Percentiles rank a stretch among this genome's conserved stretches.
phyloP scores from a whole-genome alignment of 768 basidiomycete species.

The Cystofilobasidium ferigula region DNA sequence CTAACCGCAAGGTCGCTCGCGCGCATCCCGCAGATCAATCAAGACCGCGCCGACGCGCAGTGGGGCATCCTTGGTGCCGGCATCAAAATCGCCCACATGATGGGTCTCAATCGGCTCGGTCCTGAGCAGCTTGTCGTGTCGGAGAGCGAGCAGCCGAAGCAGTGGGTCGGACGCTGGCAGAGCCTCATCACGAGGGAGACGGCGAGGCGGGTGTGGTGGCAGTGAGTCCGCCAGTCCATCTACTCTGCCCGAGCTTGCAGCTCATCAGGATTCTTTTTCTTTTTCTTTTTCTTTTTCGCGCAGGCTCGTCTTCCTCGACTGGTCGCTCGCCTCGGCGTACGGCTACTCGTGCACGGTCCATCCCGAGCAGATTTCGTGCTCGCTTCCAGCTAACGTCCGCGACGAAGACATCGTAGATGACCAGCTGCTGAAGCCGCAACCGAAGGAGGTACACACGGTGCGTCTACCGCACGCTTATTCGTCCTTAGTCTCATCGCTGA shows the following conservation, averaged over 20 bases:
- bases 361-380: conserved; percentile 40
- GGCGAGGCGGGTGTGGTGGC: conserved; percentile 39
- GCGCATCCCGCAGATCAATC: conserved; percentile 33
- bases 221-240: conserved; percentile 16
- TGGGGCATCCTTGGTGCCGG: conserved; percentile 38
- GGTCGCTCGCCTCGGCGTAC: conserved; percentile 38
- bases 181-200: conserved; percentile 38
- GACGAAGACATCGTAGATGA: conserved; percentile 38
- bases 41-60: conserved; percentile 38
- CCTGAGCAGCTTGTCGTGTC: conserved; percentile 33
- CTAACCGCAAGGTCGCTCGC: not conserved
- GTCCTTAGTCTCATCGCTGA: not conserved
- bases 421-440: conserved; percentile 11
- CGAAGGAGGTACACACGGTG: conserved; percentile 16
- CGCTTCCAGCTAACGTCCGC: conserved; percentile 36
- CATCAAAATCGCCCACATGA: conserved; percentile 40
- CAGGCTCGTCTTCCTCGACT: conserved; percentile 37
- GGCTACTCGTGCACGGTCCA: conserved; percentile 33
- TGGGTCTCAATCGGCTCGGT: conserved; percentile 38
- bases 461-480: not conserved
- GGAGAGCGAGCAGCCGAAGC: conserved; percentile 30
- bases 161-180: conserved; percentile 39
- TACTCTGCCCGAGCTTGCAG: not conserved
- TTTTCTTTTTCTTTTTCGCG: no score
- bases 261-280: no score